Evolutionary conservation across 768 basidiomycete genomes (phyloP).

Genomic region (Xerocomus brunneocitrinus): DNA sequence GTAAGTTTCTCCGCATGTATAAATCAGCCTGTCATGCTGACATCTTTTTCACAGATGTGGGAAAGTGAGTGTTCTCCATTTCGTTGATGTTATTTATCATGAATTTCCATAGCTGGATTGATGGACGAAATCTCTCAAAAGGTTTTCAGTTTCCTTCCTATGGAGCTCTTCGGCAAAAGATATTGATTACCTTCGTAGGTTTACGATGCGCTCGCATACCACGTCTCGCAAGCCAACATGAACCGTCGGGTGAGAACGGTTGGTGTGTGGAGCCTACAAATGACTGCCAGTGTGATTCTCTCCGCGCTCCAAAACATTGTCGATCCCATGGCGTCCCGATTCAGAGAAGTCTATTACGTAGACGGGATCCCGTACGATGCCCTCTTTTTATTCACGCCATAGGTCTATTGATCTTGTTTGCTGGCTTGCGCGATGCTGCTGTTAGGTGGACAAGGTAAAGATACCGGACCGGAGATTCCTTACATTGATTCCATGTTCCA

Average conservation of each 20-base stretch:
- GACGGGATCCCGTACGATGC: conserved; percentile 31
- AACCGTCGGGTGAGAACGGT: conserved; percentile 88
- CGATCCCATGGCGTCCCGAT: conserved; percentile 50
- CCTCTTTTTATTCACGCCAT: conserved; percentile 21
- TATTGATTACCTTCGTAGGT: conserved; percentile 40
- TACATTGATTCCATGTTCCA: neutral
- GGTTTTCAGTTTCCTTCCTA: conserved; percentile 34
- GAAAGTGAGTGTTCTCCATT: conserved; percentile 57
- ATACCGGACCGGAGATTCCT: neutral
- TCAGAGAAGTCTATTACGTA: conserved; percentile 28
- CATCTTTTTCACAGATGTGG: conserved; percentile 62
- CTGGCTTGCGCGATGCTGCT: neutral
- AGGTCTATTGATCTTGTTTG: conserved; percentile 11
- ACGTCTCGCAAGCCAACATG: conserved; percentile 88
- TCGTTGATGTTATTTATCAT: conserved; percentile 1
- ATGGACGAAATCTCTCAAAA: conserved; percentile 88
- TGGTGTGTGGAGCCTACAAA: conserved; percentile 90
- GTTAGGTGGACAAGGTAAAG: conserved; percentile 4
- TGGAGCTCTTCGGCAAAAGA: neutral
- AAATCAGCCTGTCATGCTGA: neutral
- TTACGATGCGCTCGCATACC: conserved; percentile 91
- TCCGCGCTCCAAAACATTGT: conserved; percentile 70
- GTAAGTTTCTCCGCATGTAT: conserved; percentile 41
- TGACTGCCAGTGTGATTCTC: conserved; percentile 85
- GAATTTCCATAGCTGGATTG: conserved; percentile 63